These are phyloP conservation scores for Backusella parvicylindrica DNA, from an alignment of 192 early-diverging fungal species.

Conservation along the genomic window DNA sequence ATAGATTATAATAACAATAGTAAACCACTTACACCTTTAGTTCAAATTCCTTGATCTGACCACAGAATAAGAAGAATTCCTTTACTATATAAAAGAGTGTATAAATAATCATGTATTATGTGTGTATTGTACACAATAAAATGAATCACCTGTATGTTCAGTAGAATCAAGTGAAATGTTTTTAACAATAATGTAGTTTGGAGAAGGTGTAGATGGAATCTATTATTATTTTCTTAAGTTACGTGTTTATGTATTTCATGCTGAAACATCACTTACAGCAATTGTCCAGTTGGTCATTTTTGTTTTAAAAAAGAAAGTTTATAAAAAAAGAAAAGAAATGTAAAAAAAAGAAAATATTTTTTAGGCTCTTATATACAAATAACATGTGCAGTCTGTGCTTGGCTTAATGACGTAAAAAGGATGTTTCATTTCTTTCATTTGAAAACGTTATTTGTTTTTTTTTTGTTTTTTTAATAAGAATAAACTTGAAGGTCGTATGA, in stretches of 20 bases:
- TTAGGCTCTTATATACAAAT: not conserved
- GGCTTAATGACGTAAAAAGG: not conserved
- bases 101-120: not conserved
- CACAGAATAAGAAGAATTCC: conserved; percentile 67
- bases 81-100: conserved; percentile 37
- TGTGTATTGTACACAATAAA: not conserved
- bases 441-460: too few relatives aligned
- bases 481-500: not conserved
- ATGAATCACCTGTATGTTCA: conserved; percentile 46
- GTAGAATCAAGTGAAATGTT: conserved; percentile 49
- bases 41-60: conserved; percentile 59
- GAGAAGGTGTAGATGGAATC: conserved; percentile 48
- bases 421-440: not conserved
- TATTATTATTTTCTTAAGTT: not conserved
- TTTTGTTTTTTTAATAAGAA: too few relatives aligned
- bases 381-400: not conserved
- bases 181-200: conserved; percentile 49
- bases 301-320: not conserved
- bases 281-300: not conserved
- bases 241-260: not conserved
- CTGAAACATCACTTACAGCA: not conserved
- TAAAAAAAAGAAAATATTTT: not conserved
- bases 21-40: conserved; percentile 46
- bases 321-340: not conserved
- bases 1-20: not conserved